phyloP scores from a whole-genome alignment of 345 rosid species.

The Chamaenerion angustifolium region DNA sequence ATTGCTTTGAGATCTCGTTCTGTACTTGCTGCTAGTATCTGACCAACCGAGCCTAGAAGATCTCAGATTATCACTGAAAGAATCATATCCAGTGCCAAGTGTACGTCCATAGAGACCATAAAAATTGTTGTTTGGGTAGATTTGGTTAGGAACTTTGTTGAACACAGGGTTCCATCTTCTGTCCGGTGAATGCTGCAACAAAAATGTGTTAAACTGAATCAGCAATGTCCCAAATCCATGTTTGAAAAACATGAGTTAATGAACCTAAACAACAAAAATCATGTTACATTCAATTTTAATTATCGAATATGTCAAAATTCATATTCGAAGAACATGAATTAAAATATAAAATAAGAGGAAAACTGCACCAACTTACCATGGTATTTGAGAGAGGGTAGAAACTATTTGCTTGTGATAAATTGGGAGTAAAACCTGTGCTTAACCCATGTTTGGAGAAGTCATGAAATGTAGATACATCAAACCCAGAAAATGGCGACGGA shows the following conservation, averaged over 20 bases:
- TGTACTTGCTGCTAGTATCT: conserved; percentile 35
- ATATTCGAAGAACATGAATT: too few species aligned
- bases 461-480: conserved; percentile 1
- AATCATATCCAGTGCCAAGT: conserved; percentile 33
- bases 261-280: too few species aligned
- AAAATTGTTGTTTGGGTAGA: conserved; percentile 34
- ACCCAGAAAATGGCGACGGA: not conserved
- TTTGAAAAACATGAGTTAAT: too few species aligned
- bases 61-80: conserved; percentile 46
- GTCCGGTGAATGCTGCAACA: conserved; percentile 18
- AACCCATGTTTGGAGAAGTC: conserved; percentile 6
- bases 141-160: conserved; percentile 27
- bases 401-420: conserved; percentile 18
- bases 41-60: conserved; percentile 51
- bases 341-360: not conserved
- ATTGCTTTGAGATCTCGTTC: not conserved
- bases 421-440: conserved; percentile 14
- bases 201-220: too few species aligned
- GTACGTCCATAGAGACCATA: conserved; percentile 44
- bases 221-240: too few species aligned
- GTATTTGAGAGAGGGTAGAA: conserved; percentile 20
- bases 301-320: too few species aligned
- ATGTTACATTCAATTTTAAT: too few species aligned
- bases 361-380: conserved; percentile 17
- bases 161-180: conserved; percentile 28